Evolutionary conservation across 164 flowering plant species (phyloP).

Genomic region (Dillenia suffruticosa): DNA sequence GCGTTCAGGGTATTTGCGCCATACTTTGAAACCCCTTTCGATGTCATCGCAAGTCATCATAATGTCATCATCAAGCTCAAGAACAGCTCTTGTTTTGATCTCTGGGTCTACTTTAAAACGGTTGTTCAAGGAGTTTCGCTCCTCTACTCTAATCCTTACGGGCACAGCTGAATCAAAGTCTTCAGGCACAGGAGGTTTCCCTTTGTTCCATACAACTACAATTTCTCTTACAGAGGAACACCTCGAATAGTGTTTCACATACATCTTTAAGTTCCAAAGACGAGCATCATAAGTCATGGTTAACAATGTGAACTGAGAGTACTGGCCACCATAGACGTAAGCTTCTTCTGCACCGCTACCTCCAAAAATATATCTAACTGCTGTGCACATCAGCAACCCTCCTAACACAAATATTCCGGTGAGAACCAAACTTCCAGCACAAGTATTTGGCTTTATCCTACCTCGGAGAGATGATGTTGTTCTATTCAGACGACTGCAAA

Average conservation of each 20-base stretch:
- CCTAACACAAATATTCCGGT: constrained; percentile 36
- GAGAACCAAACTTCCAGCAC: constrained; percentile 40
- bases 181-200: constrained; percentile 48
- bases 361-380: constrained; percentile 60
- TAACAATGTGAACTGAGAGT: constrained; percentile 83
- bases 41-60: constrained; percentile 91
- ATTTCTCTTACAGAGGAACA: constrained; percentile 90
- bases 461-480: constrained; percentile 35
- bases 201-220: constrained; percentile 95
- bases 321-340: constrained; percentile 58
- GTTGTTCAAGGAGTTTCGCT: constrained; percentile 77
- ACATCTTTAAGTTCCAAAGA: constrained; percentile 91
- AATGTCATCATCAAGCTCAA: constrained; percentile 95
- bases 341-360: constrained; percentile 82
- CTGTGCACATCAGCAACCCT: constrained; percentile 48
- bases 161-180: constrained; percentile 87
- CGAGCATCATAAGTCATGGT: constrained; percentile 96
- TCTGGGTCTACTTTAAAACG: constrained; percentile 66
- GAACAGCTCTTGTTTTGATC: constrained; percentile 72
- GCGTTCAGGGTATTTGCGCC: constrained; percentile 86
- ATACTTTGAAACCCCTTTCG: constrained; percentile 79
- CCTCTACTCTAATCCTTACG: constrained; percentile 68
- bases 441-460: constrained; percentile 51
- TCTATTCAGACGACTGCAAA: constrained; percentile 70
- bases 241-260: constrained; percentile 84